phyloP scores from a whole-genome alignment of 1,284 basidiomycete species.

The Rhizoctonia solani region DNA sequence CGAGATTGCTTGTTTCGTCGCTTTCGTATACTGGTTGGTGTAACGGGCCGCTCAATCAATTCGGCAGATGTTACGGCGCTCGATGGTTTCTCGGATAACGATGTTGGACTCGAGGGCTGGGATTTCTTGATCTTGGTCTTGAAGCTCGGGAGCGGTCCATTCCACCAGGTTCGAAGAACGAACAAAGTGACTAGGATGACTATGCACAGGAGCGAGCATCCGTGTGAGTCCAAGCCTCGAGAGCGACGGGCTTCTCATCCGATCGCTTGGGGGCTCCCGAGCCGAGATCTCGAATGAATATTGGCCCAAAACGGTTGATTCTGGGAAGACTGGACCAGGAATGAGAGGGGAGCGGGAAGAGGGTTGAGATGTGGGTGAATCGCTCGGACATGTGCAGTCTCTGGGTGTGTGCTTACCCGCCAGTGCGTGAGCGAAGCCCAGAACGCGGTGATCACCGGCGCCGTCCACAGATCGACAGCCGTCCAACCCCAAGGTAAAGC shows the following conservation, averaged over 20 bases:
- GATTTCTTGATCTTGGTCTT: background rate
- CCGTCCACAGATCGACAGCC: conserved; percentile 36
- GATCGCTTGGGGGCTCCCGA: background rate
- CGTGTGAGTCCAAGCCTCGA: conserved; percentile 22
- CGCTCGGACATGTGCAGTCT: no score
- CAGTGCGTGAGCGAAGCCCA: conserved; percentile 37
- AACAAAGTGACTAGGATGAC: conserved; percentile 7
- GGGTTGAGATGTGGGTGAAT: no score
- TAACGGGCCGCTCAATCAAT: background rate
- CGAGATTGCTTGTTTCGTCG: conserved; percentile 19
- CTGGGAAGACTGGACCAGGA: background rate
- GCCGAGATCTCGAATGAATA: conserved; percentile 6
- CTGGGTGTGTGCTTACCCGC: background rate
- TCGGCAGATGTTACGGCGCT: background rate
- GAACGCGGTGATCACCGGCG: conserved; percentile 36
- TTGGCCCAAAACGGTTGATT: conserved; percentile 18
- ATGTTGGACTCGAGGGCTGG: background rate
- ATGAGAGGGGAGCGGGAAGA: no score
- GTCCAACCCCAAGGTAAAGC: conserved; percentile 38
- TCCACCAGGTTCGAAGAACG: conserved; percentile 26
- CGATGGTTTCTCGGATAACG: background rate
- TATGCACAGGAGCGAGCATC: conserved; percentile 26
- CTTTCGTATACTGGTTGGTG: conserved; percentile 2
- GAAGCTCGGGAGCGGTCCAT: conserved; percentile 27
- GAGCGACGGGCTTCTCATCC: background rate